These are phyloP conservation scores for Rhinocladiella mackenziei DNA, from an alignment of 2,329 filamentous ascomycete genomes.

Conservation along the genomic window DNA sequence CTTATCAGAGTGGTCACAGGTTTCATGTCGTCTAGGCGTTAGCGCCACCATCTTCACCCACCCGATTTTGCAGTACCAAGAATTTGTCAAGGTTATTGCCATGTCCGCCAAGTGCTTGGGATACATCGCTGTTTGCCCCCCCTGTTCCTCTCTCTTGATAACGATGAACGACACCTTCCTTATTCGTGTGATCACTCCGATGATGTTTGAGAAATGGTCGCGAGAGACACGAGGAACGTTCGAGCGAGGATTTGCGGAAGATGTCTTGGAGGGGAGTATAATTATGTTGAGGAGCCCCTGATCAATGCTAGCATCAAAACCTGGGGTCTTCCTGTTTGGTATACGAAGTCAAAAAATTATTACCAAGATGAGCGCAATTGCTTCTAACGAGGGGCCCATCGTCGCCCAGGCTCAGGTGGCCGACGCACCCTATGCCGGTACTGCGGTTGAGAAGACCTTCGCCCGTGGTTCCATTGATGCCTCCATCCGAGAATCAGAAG, in stretches of 20 bases:
- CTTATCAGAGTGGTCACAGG: no score
- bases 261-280: constrained; percentile 7
- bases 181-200: no score
- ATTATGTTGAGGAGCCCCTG: background rate
- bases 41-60: no score
- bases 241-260: constrained; percentile 1
- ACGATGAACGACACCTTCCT: constrained; percentile 20
- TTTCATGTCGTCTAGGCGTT: no score
- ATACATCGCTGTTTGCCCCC: no score
- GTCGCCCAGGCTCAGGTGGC: constrained; percentile 20
- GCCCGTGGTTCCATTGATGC: constrained; percentile 20
- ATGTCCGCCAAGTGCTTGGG: constrained; percentile 20
- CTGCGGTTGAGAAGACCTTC: constrained; percentile 18
- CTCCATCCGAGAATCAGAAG: constrained; percentile 4
- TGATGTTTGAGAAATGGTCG: no score
- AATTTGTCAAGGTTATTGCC: no score
- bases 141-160: constrained; percentile 14
- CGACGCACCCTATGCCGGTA: constrained; percentile 14
- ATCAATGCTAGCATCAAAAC: background rate
- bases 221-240: constrained; percentile 2
- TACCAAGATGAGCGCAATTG: constrained; percentile 21
- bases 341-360: no score
- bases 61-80: no score
- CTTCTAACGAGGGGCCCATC: constrained; percentile 20
- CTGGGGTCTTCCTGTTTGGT: background rate